phyloP scores from a whole-genome alignment of 1,284 basidiomycete species.

The Heterobasidion occidentale region DNA sequence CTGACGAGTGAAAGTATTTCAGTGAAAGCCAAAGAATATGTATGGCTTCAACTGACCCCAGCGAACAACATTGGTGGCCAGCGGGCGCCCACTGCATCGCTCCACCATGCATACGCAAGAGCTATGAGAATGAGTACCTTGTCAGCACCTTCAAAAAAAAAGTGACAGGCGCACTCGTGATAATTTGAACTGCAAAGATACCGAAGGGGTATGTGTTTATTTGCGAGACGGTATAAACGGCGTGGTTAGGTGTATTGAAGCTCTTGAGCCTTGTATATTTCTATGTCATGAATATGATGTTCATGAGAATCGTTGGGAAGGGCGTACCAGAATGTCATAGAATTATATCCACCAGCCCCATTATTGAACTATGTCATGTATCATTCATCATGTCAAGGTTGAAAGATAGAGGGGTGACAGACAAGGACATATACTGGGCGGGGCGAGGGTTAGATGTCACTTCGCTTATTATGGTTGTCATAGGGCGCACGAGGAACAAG shows the following conservation, averaged over 20 bases:
- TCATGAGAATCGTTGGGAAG: neutral
- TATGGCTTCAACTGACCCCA: constrained; percentile 20
- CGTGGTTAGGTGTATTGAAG: constrained; percentile 32
- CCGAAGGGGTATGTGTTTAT: constrained; percentile 40
- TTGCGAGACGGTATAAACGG: constrained; percentile 31
- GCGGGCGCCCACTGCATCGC: constrained; percentile 49
- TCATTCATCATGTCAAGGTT: neutral
- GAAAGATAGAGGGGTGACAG: neutral
- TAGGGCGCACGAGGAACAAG: constrained; percentile 28
- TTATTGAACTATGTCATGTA: constrained; percentile 28
- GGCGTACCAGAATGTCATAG: constrained; percentile 33
- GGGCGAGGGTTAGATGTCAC: neutral
- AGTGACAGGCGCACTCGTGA: constrained; percentile 21
- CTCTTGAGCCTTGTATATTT: constrained; percentile 28
- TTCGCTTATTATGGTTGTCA: neutral
- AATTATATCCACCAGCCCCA: constrained; percentile 23
- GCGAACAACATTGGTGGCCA: constrained; percentile 47
- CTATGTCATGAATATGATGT: neutral
- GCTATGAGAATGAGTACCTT: neutral
- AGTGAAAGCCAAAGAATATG: neutral
- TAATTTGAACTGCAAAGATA: constrained; percentile 28
- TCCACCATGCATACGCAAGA: constrained; percentile 39
- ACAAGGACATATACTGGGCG: neutral
- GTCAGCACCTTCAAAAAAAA: neutral
- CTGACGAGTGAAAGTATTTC: constrained; percentile 10